These are phyloP conservation scores for Insectozyma bohioensis DNA, from an alignment of 1,139 yeast species.

Conservation along the genomic window DNA sequence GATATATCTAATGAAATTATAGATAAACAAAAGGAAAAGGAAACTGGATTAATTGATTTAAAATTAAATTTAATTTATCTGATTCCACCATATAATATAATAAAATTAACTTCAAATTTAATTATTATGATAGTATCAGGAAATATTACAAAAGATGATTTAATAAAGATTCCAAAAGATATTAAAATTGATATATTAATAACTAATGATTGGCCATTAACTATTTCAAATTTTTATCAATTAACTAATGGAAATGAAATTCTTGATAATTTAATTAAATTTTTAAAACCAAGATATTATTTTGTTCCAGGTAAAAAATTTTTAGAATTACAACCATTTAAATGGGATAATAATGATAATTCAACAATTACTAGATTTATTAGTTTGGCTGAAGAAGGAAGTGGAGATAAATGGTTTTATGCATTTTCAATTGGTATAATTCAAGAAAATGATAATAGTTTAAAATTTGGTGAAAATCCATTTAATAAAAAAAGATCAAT, in stretches of 20 bases:
- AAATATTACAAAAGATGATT: constrained; percentile 17
- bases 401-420: constrained; percentile 67
- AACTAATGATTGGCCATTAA: constrained; percentile 61
- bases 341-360: constrained; percentile 48
- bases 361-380: constrained; percentile 54
- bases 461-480: constrained; percentile 36
- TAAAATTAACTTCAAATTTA: constrained; percentile 44
- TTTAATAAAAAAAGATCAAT: constrained; percentile 22
- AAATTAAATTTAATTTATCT: constrained; percentile 22
- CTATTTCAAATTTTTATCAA: constrained; percentile 39
- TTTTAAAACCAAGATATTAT: constrained; percentile 60
- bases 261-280: constrained; percentile 49
- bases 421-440: constrained; percentile 51
- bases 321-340: constrained; percentile 58
- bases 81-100: constrained; percentile 28
- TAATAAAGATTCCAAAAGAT: constrained; percentile 16
- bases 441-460: constrained; percentile 13
- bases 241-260: constrained; percentile 31
- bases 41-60: constrained; percentile 16
- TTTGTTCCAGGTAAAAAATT: constrained; percentile 56
- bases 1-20: constrained; percentile 5
- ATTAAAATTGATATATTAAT: constrained; percentile 52
- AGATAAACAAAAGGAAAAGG: not conserved
- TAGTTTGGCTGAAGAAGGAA: constrained; percentile 60
- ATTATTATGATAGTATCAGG: constrained; percentile 47